Evolutionary conservation across 192 early-diverging fungal species (phyloP), one percentile per base, ranked within the genome.

Genomic region (Backusella sp.): DNA sequence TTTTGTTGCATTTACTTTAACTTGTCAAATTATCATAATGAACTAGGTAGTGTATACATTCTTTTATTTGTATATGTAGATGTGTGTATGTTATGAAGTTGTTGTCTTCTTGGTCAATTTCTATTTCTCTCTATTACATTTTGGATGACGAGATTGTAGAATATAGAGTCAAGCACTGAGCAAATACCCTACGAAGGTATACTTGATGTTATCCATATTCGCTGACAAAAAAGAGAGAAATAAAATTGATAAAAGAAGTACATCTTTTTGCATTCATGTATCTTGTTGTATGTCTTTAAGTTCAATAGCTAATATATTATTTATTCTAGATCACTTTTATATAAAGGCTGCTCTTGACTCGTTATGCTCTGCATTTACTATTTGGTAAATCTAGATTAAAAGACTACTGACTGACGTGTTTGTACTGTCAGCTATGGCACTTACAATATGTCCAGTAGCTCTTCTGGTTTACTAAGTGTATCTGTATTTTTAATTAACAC

Each of bases 161-260:
- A 49, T 71, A 71, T 71, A 71, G 70, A 71, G 70, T 71, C 70
- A 71, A 71, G 70, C 70, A 71, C 70, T 71, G 70, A 71, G 42
- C 56, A 49, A 44, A 46, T 49, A 71, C 42, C 42, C 70, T 49
- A 49, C 70, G 70, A 71, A 49, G 44, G 70, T 71, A 44, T 71
- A 49, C 44, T 49, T 71, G 70, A 71, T 71, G 70, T 49, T 30
- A 49, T 71, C 44, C 70, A 71, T 70, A 70, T 46, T 70, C 69
- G 39, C 69, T 70, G 69, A 70, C 41, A 70, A 46, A 70, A 70
- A 49, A 46, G 28, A 36, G n/a, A 68, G 37, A 68, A 37, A 68
- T 34, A 67, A 14, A 68, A 59, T 59, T 59, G 53, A 21, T 26
- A 12, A 26, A 21, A 26, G 2, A 26, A 26, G 23, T 7, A 59